Conservation (phyloP, 352 stramenopile genomes). For the Pythium oligandrum region DNA sequence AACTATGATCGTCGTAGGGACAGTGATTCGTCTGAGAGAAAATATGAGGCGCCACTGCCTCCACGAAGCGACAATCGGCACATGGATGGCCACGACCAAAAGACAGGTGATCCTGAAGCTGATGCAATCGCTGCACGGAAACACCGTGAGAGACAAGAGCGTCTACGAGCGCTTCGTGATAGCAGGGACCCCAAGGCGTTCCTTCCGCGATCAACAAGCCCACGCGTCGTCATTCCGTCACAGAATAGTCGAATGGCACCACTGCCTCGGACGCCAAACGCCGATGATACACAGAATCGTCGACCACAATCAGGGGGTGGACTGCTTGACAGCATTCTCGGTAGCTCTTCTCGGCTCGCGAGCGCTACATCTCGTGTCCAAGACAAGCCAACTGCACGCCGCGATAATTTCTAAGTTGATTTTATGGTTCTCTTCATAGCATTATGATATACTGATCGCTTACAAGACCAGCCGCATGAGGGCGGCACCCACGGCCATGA, state of each 20-base stretch:
- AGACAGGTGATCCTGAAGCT: no score
- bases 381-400: conserved; percentile 38
- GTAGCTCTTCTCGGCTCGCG: conserved; percentile 54
- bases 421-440: no score
- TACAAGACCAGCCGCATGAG: conserved; percentile 75
- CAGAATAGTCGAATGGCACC: neutral
- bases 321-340: conserved; percentile 62
- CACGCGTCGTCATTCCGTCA: no score
- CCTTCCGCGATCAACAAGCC: no score
- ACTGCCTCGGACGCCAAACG: neutral
- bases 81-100: no score
- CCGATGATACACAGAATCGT: no score
- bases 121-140: conserved; percentile 9
- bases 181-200: neutral
- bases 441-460: neutral
- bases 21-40: no score
- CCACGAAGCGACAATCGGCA: no score
- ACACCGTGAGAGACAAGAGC: conserved; percentile 18
- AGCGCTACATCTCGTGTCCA: conserved; percentile 61
- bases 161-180: conserved; percentile 12
- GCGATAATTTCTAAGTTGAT: conserved; percentile 6
- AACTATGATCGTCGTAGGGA: no score
- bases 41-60: no score
- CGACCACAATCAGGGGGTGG: conserved; percentile 3
- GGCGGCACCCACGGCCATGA: conserved; percentile 79